Base-by-base conservation (phyloP, 2,329 filamentous ascomycete species). In the Clonostachys rosea region DNA sequence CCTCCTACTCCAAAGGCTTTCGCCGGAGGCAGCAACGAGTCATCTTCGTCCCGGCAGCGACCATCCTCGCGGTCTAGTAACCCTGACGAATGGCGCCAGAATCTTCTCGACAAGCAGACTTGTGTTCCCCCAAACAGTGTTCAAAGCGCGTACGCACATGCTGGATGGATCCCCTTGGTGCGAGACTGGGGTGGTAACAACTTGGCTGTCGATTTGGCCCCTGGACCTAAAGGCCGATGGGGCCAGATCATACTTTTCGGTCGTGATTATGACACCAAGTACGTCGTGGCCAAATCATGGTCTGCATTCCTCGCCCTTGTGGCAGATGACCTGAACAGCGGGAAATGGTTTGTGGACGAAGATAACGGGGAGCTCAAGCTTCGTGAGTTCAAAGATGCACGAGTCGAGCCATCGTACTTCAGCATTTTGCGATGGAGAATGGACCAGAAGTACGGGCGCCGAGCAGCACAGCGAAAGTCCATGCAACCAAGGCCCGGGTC, bases 141-240 rank as follows among this genome's bases (percentile, higher is more conserved):
- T 34, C 91, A 95, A 63, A 95, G 91, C 65, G 88, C 88, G 0
- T 99, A 99, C 61, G 87, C 91, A 3, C 92, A 99, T 66, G 86
- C 91, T 3, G 87, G 85, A 45, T 99, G 94, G 94, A 96, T 99
- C 56, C 92, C 94, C 46, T 75, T 99, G 34, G 92, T 91, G 49
- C 88, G 94, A 56, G 94, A 99, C 66, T 99, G 94, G 94, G 94
- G 94, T 65, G 94, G 94, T 67, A 99, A 99, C 79, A 95, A 96
- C 73, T 77, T 99, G 60, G 92, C 91, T 16, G 82, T 96, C 42
- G 94, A 99, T 66, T 75, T 99, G 49, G 89, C 91, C 7, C 94
- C 94, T 18, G 94, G 94, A 3, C 89, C 92, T 10, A 80, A 81
- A 42, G 94, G 94, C 37, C 87, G 85, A 64, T 99, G 94, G 92